Evolutionary conservation across 352 stramenopile genomes (phyloP).

Genomic region (Phytophthora crassamura): DNA sequence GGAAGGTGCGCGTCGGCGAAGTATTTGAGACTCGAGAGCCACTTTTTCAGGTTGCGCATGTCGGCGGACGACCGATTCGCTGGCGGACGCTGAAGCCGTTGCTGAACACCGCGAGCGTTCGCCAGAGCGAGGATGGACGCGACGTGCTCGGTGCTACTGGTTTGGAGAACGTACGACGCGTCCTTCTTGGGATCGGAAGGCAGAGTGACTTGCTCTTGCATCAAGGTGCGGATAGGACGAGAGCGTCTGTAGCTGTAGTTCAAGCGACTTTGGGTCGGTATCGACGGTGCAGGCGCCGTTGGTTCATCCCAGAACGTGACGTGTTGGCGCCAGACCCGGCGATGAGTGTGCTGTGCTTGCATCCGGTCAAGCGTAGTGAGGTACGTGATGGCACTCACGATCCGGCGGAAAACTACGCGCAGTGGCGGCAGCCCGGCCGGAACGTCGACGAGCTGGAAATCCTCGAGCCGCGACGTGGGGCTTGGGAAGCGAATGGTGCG

Average conservation of each 20-base stretch:
- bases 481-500: constrained; percentile 56
- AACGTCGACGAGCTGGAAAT: constrained; percentile 71
- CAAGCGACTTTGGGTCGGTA: neutral
- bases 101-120: constrained; percentile 36
- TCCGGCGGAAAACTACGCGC: constrained; percentile 59
- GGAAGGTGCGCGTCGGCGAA: constrained; percentile 67
- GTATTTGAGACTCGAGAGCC: constrained; percentile 70
- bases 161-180: constrained; percentile 48
- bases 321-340: constrained; percentile 54
- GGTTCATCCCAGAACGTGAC: constrained; percentile 52
- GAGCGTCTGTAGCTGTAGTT: constrained; percentile 8
- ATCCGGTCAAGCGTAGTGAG: constrained; percentile 57
- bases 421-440: constrained; percentile 63
- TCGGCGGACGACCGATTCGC: constrained; percentile 48
- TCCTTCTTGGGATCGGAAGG: constrained; percentile 11
- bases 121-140: constrained; percentile 47
- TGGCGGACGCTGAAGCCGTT: constrained; percentile 46
- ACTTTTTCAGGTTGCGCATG: constrained; percentile 68
- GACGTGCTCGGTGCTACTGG: constrained; percentile 46
- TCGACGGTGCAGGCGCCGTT: neutral
- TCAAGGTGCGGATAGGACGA: neutral
- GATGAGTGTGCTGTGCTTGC: constrained; percentile 52
- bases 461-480: constrained; percentile 36
- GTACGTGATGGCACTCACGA: constrained; percentile 65
- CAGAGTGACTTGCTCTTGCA: constrained; percentile 4